These are phyloP conservation scores for Falciphora oryzae DNA, from an alignment of 2,329 filamentous ascomycete species.

Conservation along the genomic window DNA sequence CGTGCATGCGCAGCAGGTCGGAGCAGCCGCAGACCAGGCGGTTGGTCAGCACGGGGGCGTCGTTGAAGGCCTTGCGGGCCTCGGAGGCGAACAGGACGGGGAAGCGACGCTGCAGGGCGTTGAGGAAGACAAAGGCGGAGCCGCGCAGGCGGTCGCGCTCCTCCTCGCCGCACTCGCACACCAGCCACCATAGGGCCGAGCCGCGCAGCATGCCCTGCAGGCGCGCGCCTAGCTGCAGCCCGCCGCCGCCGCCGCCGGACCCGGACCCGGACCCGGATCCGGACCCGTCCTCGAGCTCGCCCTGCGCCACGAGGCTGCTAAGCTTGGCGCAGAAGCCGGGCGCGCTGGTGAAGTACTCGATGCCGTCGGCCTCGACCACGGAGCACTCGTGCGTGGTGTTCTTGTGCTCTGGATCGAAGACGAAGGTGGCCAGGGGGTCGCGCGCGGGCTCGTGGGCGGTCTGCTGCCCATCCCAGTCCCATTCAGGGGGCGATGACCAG, in stretches of 20 bases:
- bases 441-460: too few relatives aligned
- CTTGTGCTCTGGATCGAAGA: slow-evolving; percentile 8
- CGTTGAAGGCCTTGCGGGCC: slow-evolving; percentile 19
- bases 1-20: slow-evolving; percentile 22
- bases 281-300: too few relatives aligned
- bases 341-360: slow-evolving; percentile 6
- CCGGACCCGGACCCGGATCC: not conserved
- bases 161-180: not conserved
- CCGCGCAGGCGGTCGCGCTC: slow-evolving; percentile 14
- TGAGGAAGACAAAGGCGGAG: slow-evolving; percentile 27
- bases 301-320: not conserved
- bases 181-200: slow-evolving; percentile 7
- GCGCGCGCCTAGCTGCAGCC: not conserved
- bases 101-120: slow-evolving; percentile 26
- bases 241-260: not conserved
- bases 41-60: slow-evolving; percentile 21
- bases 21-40: slow-evolving; percentile 52
- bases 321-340: slow-evolving; percentile 5
- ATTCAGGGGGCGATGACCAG: too few relatives aligned
- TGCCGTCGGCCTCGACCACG: slow-evolving; percentile 1
- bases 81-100: slow-evolving; percentile 25
- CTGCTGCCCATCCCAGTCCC: too few relatives aligned
- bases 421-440: not conserved
- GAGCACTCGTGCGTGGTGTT: not conserved
- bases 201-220: slow-evolving; percentile 7